phyloP scores from a whole-genome alignment of 2,329 filamentous ascomycete species.

The Alternaria incomplexa region DNA sequence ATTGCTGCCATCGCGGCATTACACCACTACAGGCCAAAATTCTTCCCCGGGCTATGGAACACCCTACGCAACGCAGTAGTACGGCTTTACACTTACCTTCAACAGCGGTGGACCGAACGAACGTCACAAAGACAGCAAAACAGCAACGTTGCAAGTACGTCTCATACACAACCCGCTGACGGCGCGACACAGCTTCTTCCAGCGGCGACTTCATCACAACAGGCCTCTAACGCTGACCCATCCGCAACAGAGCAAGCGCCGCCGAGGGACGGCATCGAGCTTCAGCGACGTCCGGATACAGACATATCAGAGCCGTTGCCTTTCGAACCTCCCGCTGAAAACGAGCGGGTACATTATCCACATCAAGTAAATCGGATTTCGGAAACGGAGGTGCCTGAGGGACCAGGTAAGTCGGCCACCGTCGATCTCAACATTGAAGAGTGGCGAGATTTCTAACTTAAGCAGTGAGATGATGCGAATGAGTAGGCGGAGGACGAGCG shows the following conservation, averaged over 20 bases:
- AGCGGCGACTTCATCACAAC: background rate
- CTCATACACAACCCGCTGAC: background rate
- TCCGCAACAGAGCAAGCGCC: background rate
- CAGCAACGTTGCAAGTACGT: background rate
- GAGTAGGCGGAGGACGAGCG: background rate
- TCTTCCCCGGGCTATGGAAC: background rate
- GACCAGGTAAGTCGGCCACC: background rate
- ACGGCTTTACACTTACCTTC: background rate
- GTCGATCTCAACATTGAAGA: accelerated
- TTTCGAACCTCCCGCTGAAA: background rate
- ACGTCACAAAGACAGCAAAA: background rate
- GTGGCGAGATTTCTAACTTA: background rate
- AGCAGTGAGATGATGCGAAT: background rate
- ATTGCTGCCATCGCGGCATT: background rate
- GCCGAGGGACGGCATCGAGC: background rate
- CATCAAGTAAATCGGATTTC: background rate
- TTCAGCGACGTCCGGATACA: background rate
- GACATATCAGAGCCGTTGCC: background rate
- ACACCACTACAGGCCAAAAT: background rate
- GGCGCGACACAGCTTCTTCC: background rate
- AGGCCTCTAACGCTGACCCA: background rate
- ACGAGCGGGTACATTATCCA: background rate
- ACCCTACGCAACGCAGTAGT: background rate
- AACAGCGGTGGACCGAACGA: background rate
- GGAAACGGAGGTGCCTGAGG: background rate